These are phyloP conservation scores for Colletotrichum liaoningense DNA, from an alignment of 2,329 filamentous ascomycete genomes.

Conservation along the genomic window DNA sequence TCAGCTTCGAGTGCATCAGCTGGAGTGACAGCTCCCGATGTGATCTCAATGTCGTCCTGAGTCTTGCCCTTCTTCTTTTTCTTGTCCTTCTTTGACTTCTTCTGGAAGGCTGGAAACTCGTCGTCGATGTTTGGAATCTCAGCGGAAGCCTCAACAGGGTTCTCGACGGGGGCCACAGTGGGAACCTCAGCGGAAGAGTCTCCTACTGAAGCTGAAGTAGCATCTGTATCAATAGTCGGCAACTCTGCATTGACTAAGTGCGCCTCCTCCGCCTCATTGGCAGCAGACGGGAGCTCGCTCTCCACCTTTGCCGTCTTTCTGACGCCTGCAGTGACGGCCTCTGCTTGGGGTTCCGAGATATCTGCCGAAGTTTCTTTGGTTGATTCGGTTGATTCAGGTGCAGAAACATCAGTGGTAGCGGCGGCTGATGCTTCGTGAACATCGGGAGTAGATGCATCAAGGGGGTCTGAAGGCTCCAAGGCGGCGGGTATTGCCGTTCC, in stretches of 20 bases:
- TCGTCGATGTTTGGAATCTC: slow-evolving; percentile 36
- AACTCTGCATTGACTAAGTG: not conserved
- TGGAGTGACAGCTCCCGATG: slow-evolving; percentile 12
- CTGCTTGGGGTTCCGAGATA: not conserved
- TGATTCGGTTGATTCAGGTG: not conserved
- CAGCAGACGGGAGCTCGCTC: not conserved
- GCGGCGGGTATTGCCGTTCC: slow-evolving; percentile 25
- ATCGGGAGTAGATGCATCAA: not conserved
- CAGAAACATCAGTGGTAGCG: not conserved
- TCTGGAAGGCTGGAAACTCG: slow-evolving; percentile 17
- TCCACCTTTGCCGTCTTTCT: not conserved
- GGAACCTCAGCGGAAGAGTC: not conserved
- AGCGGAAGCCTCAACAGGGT: not conserved
- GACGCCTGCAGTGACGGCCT: not conserved
- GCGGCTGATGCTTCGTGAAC: not conserved
- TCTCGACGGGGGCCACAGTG: not conserved
- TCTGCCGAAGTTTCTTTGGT: not conserved
- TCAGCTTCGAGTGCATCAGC: not conserved
- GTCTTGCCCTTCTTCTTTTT: slow-evolving; percentile 31
- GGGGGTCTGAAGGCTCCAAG: not conserved
- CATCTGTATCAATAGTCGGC: not conserved
- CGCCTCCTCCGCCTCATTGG: not conserved
- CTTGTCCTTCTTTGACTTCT: slow-evolving; percentile 37
- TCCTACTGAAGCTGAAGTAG: not conserved
- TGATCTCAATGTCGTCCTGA: slow-evolving; percentile 7